Evolutionary conservation across 2,329 filamentous ascomycete species (phyloP).

Genomic region (Colletotrichum sp.): DNA sequence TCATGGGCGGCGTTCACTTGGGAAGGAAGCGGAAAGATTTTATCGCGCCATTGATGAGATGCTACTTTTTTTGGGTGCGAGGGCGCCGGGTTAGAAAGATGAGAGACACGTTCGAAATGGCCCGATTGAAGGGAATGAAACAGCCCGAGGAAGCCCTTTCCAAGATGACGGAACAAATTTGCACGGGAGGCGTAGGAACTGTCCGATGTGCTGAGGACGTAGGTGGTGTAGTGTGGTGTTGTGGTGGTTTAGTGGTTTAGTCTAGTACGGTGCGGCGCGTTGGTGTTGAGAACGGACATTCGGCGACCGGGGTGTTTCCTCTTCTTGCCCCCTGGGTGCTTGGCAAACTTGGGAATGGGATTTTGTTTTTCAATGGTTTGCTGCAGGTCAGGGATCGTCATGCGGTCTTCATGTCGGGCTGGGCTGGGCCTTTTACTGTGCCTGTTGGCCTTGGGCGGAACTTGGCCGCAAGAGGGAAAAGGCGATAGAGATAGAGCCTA

Average conservation of each 20-base stretch:
- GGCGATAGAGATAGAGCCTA: not conserved
- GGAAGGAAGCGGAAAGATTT: not conserved
- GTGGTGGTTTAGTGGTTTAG: not conserved
- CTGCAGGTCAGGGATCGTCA: not conserved
- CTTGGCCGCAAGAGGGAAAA: not conserved
- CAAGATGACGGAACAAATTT: not conserved
- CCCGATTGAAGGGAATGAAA: not conserved
- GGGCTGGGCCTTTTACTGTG: not conserved
- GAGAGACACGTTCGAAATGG: not conserved
- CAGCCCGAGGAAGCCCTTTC: not conserved
- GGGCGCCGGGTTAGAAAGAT: not conserved
- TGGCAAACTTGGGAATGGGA: not conserved
- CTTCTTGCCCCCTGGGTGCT: not conserved
- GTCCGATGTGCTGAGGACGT: not conserved
- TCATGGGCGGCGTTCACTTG: not conserved
- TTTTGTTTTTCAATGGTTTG: not conserved
- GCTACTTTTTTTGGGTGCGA: not conserved
- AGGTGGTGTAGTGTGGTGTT: not conserved
- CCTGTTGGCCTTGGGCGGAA: not conserved
- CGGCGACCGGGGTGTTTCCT: not conserved
- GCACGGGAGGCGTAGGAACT: not conserved
- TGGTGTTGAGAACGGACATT: not conserved
- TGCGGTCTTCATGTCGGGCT: not conserved
- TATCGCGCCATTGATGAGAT: not conserved
- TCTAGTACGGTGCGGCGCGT: not conserved